These are phyloP conservation scores for Nyssa sinensis DNA, from an alignment of 148 eudicot genomes.

Conservation along the genomic window DNA sequence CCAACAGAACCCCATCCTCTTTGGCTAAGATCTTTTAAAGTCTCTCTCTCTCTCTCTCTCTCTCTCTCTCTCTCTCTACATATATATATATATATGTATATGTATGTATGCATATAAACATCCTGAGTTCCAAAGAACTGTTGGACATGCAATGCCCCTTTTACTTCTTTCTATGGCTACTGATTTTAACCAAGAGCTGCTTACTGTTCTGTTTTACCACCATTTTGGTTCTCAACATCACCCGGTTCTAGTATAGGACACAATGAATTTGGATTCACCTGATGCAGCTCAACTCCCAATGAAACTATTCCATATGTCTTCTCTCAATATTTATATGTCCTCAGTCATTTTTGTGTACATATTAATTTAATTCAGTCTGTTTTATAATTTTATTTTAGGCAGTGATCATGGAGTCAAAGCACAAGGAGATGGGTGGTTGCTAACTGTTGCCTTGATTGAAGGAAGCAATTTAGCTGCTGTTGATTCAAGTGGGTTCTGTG, in stretches of 20 bases:
- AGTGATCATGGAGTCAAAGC: conserved; percentile 95
- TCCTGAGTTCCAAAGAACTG: no score
- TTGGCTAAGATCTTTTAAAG: no score
- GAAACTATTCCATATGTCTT: conserved; percentile 9
- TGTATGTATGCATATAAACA: no score
- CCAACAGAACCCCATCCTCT: no score
- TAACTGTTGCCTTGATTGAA: conserved; percentile 93
- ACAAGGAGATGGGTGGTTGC: conserved; percentile 95
- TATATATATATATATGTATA: no score
- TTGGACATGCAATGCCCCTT: background rate
- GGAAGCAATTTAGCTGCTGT: conserved; percentile 92
- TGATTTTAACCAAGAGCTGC: background rate
- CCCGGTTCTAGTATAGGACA: background rate
- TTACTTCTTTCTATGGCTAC: background rate
- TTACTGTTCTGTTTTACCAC: background rate
- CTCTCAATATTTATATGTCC: background rate
- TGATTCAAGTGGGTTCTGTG: conserved; percentile 82
- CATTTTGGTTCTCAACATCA: background rate
- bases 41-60: no score
- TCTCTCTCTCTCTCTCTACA: no score
- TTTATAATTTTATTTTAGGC: conserved; percentile 39
- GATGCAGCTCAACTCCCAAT: background rate
- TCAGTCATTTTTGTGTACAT: conserved; percentile 6
- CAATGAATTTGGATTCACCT: background rate
- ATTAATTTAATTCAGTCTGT: background rate